Evolutionary conservation across 169 alveolate species (phyloP).

Genomic region (Plasmodium falciparum): DNA sequence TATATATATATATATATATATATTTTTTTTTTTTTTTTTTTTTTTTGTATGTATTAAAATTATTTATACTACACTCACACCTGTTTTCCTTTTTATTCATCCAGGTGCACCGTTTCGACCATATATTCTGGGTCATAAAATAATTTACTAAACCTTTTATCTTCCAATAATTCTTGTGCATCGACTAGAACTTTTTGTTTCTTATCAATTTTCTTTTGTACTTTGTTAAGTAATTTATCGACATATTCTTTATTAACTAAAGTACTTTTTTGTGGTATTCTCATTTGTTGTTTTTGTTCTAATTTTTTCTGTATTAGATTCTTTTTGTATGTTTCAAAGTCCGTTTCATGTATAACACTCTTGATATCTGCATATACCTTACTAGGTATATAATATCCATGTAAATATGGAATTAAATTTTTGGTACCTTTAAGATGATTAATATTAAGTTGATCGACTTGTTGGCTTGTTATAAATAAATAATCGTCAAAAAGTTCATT

Average conservation of each 20-base stretch:
- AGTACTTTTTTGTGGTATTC: constrained; percentile 78
- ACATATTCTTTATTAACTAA: constrained; percentile 44
- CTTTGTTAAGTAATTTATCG: constrained; percentile 34
- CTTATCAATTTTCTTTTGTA: constrained; percentile 34
- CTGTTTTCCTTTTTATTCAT: neutral
- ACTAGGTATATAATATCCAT: constrained; percentile 94
- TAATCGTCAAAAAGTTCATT: constrained; percentile 91
- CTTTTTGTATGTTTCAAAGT: constrained; percentile 86
- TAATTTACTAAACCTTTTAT: constrained; percentile 53
- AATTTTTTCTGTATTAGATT: constrained; percentile 86
- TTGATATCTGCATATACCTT: constrained; percentile 90
- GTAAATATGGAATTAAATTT: constrained; percentile 95
- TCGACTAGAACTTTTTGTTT: constrained; percentile 39
- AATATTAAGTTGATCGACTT: constrained; percentile 94
- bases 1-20: no score
- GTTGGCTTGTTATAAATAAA: constrained; percentile 94
- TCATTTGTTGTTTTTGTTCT: constrained; percentile 88
- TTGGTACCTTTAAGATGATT: constrained; percentile 95
- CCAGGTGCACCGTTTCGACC: constrained; percentile 65
- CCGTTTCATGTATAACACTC: constrained; percentile 89
- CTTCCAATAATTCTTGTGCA: constrained; percentile 48
- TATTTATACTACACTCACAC: neutral
- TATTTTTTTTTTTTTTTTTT: no score
- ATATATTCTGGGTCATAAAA: constrained; percentile 67
- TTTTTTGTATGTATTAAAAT: neutral